Conservation (phyloP, 176 grass and related monocot genomes). For the Rhynchospora pubera region DNA sequence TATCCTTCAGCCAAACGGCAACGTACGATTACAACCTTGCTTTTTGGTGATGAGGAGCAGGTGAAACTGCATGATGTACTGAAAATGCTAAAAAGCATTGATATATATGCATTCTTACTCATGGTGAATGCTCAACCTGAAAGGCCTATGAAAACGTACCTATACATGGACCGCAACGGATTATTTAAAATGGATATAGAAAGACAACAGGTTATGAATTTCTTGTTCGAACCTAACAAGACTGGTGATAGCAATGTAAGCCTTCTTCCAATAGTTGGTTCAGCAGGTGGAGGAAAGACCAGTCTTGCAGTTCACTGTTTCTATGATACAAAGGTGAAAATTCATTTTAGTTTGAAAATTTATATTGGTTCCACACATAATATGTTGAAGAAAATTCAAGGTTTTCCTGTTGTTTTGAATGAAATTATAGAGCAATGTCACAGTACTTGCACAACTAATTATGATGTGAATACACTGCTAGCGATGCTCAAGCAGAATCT, state of each 20-base stretch:
- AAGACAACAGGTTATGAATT: background rate
- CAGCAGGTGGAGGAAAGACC: constrained; percentile 25
- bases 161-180: background rate
- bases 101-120: background rate
- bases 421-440: background rate
- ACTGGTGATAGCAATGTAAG: background rate
- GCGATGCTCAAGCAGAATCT: background rate
- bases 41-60: background rate
- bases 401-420: fast-evolving
- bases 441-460: background rate
- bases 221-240: background rate
- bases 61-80: background rate
- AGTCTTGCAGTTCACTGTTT: constrained; percentile 28
- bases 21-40: background rate
- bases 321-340: constrained; percentile 22
- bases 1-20: background rate
- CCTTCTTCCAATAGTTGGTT: constrained; percentile 16
- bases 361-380: too few species aligned
- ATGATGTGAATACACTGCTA: background rate
- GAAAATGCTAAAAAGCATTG: background rate
- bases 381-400: background rate
- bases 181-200: background rate
- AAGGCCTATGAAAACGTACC: background rate
- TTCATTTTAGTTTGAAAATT: constrained; percentile 10
- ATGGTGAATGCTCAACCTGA: background rate